Percentiles rank a stretch among this genome's conserved stretches.
Conservation (phyloP, 164 flowering plant genomes). For the Piper longum region DNA sequence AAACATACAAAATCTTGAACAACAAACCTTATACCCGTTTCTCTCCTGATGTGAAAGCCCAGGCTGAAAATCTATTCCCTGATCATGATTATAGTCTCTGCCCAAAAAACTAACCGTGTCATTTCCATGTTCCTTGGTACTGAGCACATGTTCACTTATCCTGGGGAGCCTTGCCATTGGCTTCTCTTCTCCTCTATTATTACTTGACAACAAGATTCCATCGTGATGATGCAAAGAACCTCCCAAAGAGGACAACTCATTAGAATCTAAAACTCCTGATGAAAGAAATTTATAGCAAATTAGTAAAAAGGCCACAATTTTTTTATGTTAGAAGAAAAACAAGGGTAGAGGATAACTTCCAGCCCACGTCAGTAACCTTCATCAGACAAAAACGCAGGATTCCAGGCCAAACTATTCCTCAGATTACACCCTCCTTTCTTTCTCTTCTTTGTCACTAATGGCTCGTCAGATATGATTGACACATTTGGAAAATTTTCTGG, state of each 20-base stretch:
- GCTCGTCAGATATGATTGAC: slow-evolving; percentile 17
- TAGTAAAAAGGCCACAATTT: neutral
- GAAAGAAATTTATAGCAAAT: neutral
- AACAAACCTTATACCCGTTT: neutral
- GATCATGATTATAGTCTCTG: slow-evolving; percentile 7
- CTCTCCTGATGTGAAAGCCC: slow-evolving; percentile 10
- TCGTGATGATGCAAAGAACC: slow-evolving; percentile 20
- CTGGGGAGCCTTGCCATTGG: slow-evolving; percentile 3
- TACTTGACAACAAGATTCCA: slow-evolving; percentile 18
- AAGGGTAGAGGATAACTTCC: neutral
- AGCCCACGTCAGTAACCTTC: slow-evolving; percentile 37
- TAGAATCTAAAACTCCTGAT: slow-evolving; percentile 67
- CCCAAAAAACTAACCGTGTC: slow-evolving; percentile 20
- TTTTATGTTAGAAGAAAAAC: neutral
- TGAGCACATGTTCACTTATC: slow-evolving; percentile 7
- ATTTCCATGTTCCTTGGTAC: slow-evolving; percentile 17
- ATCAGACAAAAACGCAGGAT: slow-evolving; percentile 81
- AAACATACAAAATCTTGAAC: too few relatives aligned
- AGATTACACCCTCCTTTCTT: slow-evolving; percentile 60
- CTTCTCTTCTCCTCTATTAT: slow-evolving; percentile 29
- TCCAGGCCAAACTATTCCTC: slow-evolving; percentile 94
- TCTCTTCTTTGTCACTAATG: slow-evolving; percentile 52
- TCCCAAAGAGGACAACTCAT: slow-evolving; percentile 55
- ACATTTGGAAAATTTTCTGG: neutral
- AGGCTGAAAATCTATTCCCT: slow-evolving; percentile 8